These are phyloP conservation scores for Gynochthodes officinalis DNA, from an alignment of 257 asterid species.

Conservation along the genomic window DNA sequence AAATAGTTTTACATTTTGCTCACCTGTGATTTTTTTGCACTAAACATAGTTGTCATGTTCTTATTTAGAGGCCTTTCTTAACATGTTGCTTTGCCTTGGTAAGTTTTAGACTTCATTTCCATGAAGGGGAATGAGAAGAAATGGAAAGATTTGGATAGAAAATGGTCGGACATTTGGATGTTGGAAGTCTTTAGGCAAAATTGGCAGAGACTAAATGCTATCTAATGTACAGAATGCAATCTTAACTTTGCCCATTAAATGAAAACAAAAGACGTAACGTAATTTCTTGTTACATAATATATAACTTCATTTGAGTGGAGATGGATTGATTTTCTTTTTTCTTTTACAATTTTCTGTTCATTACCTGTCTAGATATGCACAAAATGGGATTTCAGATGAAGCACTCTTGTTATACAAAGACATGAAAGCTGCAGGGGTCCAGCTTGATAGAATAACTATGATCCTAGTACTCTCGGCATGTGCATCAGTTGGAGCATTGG, in stretches of 20 bases:
- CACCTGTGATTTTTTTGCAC: background rate
- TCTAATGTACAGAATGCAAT: background rate
- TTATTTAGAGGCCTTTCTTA: background rate
- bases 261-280: too few species aligned
- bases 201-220: background rate
- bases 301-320: background rate
- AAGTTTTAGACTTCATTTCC: background rate
- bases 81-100: slow-evolving; percentile 1
- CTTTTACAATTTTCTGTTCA: slow-evolving; percentile 14
- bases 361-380: slow-evolving; percentile 58
- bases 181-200: background rate
- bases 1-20: background rate
- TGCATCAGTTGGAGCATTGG: slow-evolving; percentile 79
- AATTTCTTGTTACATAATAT: too few species aligned
- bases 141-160: background rate
- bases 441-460: slow-evolving; percentile 73
- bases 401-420: slow-evolving; percentile 54
- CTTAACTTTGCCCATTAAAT: too few species aligned
- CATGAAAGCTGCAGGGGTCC: slow-evolving; percentile 61
- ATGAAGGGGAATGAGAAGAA: background rate
- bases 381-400: slow-evolving; percentile 74
- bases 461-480: slow-evolving; percentile 79
- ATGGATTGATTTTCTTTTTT: background rate
- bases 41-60: background rate
- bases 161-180: background rate